Evolutionary conservation across 306 rosid genomes (phyloP).

Genomic region (Boehmeria nivea): DNA sequence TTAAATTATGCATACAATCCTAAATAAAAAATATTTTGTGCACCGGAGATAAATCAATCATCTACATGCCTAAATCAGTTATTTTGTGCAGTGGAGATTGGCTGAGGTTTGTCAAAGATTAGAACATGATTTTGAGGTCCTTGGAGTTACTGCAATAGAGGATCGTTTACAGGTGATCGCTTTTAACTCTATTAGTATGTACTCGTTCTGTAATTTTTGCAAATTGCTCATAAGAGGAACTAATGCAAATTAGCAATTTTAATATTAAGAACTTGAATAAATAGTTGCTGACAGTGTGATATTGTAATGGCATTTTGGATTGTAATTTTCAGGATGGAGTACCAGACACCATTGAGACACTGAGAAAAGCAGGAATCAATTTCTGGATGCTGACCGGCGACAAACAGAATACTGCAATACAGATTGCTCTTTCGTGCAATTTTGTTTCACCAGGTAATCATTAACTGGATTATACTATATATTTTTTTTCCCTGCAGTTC

Average conservation of each 20-base stretch:
- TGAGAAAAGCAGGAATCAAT: slow-evolving; percentile 96
- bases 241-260: too few species aligned
- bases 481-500: neutral
- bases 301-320: neutral
- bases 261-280: too few species aligned
- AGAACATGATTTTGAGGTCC: slow-evolving; percentile 83
- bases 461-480: neutral
- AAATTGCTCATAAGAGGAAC: neutral
- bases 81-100: slow-evolving; percentile 81
- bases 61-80: slow-evolving; percentile 28
- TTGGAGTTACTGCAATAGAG: slow-evolving; percentile 97
- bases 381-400: slow-evolving; percentile 99
- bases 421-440: slow-evolving; percentile 96
- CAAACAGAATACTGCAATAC: slow-evolving; percentile 94
- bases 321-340: slow-evolving; percentile 74
- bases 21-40: neutral
- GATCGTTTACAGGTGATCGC: slow-evolving; percentile 99
- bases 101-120: slow-evolving; percentile 93
- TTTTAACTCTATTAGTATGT: too few species aligned
- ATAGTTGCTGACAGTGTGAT: too few species aligned
- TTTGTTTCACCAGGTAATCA: slow-evolving; percentile 87
- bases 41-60: too few species aligned
- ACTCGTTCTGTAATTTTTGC: neutral
- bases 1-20: neutral
- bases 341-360: slow-evolving; percentile 87